Evolutionary conservation across 352 stramenopile species (phyloP).

Genomic region (Pythium sp.): DNA sequence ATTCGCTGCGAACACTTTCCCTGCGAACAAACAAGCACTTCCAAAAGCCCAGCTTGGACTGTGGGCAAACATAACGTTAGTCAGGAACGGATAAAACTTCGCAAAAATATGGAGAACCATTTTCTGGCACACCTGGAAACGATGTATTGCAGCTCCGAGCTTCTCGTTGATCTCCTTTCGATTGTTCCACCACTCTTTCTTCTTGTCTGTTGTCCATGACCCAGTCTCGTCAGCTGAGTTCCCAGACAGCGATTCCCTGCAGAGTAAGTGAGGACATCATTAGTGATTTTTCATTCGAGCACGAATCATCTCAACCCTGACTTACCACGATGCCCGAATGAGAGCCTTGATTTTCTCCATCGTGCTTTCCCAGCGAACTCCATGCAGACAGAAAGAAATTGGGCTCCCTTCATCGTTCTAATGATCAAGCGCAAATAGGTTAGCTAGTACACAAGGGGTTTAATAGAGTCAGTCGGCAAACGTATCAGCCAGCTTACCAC

Average conservation of each 20-base stretch:
- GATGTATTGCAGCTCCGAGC: conserved; percentile 34
- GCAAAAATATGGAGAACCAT: not conserved
- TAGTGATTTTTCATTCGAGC: not conserved
- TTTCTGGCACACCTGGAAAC: conserved; percentile 47
- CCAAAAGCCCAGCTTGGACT: conserved; percentile 58
- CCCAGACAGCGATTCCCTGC: conserved; percentile 56
- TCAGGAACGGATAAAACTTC: not conserved
- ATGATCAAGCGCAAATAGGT: conserved; percentile 10
- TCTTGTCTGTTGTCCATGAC: conserved; percentile 53
- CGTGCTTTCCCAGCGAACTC: conserved; percentile 34
- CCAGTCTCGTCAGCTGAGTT: conserved; percentile 51
- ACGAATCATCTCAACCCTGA: not conserved
- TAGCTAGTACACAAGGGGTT: not conserved
- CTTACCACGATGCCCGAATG: conserved; percentile 60
- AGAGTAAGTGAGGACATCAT: not conserved
- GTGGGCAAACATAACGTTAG: conserved; percentile 1
- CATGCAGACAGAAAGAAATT: conserved; percentile 49
- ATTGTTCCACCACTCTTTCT: conserved; percentile 78
- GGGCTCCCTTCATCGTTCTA: conserved; percentile 44
- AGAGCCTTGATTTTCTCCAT: conserved; percentile 46
- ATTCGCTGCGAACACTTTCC: conserved; percentile 8
- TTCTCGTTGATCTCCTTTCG: conserved; percentile 55
- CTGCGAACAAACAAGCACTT: conserved; percentile 43
- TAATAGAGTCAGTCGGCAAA: not conserved
- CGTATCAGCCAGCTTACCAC: conserved; percentile 20